These are phyloP conservation scores for Articulospora tetracladia DNA, from an alignment of 495 filamentous ascomycete species.

Conservation along the genomic window DNA sequence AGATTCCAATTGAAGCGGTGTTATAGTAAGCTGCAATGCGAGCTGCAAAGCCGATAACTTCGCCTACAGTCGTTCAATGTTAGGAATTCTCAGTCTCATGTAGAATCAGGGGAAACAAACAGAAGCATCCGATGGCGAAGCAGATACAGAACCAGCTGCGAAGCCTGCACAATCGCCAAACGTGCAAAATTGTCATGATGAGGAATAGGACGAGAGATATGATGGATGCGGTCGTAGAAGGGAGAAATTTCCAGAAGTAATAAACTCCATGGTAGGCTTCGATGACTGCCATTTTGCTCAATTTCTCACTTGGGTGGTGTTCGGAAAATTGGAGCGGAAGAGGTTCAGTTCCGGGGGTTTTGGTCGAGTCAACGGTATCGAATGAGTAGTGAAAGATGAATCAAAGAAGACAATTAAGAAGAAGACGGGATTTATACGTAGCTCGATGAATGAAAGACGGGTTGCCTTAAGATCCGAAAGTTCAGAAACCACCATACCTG, in stretches of 20 bases:
- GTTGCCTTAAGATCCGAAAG: too few relatives aligned
- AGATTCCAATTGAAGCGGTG: conserved; percentile 33
- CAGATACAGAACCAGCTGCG: conserved; percentile 54
- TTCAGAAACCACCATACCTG: too few relatives aligned
- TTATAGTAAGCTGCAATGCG: conserved; percentile 33
- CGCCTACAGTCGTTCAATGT: conserved; percentile 23
- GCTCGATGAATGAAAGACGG: too few relatives aligned
- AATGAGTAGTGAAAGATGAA: too few relatives aligned
- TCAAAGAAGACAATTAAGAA: too few relatives aligned
- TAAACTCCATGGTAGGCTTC: conserved; percentile 25
- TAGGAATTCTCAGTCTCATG: not conserved
- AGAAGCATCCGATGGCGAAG: conserved; percentile 47
- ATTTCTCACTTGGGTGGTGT: too few relatives aligned
- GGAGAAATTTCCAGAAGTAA: conserved; percentile 46
- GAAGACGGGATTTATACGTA: too few relatives aligned
- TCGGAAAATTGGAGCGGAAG: too few relatives aligned
- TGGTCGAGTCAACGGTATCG: too few relatives aligned
- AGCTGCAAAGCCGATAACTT: conserved; percentile 39
- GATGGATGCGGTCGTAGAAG: conserved; percentile 40
- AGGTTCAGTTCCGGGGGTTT: too few relatives aligned
- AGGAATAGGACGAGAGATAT: conserved; percentile 47
- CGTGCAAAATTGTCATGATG: conserved; percentile 36
- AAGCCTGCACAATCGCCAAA: conserved; percentile 39
- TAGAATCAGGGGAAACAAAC: conserved; percentile 32
- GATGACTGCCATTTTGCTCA: conserved; percentile 15